A percentile compares a stretch with the other conserved stretches of the same genome.
phyloP scores from a whole-genome alignment of 441 rosid species.

The Pelargonium australe region DNA sequence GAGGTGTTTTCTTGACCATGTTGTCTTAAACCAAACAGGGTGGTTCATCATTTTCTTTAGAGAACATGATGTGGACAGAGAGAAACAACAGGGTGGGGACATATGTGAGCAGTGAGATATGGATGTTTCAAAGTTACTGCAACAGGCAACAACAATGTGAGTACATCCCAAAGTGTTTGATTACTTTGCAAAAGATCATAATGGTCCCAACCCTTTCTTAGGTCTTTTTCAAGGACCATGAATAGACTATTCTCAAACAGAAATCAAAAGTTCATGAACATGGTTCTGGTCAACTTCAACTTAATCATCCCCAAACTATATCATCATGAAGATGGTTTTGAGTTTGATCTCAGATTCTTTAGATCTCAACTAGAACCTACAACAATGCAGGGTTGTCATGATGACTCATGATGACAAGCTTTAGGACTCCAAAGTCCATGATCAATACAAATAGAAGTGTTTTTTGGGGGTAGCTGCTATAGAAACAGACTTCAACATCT shows the following conservation, averaged over 20 bases:
- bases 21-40: constrained; percentile 21
- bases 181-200: not conserved
- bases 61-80: constrained; percentile 13
- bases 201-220: no score
- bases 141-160: constrained; percentile 9
- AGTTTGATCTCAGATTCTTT: no score
- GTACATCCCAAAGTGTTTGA: not conserved
- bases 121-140: constrained; percentile 11
- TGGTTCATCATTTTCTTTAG: constrained; percentile 18
- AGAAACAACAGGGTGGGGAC: constrained; percentile 5
- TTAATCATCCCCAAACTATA: no score
- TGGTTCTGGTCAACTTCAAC: no score
- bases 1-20: constrained; percentile 32
- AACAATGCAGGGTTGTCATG: not conserved
- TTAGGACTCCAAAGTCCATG: constrained; percentile 1
- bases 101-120: not conserved
- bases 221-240: no score
- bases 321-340: no score
- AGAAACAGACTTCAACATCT: not conserved
- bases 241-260: not conserved
- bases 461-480: not conserved
- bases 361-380: not conserved
- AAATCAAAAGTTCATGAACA: not conserved
- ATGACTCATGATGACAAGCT: not conserved
- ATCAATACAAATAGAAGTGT: not conserved